Conservation (phyloP, 2,329 filamentous ascomycete species). For the Bipolaris gigantea region DNA sequence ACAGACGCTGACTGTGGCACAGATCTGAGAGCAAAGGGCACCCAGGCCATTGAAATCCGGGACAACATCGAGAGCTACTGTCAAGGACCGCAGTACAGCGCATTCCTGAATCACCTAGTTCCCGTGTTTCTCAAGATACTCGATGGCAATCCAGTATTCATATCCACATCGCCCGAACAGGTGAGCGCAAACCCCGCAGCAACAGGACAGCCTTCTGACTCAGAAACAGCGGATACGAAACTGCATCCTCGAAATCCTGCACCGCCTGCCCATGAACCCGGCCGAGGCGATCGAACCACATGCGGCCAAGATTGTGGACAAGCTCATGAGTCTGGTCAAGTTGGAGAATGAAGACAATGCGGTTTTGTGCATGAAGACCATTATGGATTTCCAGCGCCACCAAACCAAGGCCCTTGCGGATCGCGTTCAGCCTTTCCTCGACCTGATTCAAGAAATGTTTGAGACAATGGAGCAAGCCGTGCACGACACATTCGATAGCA, state of each 20-base stretch:
- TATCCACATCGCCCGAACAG: slow-evolving; percentile 88
- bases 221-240: slow-evolving; percentile 76
- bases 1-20: slow-evolving; percentile 22
- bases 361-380: slow-evolving; percentile 95
- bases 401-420: slow-evolving; percentile 79
- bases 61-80: slow-evolving; percentile 92
- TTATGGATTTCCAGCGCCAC: slow-evolving; percentile 94
- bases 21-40: slow-evolving; percentile 83
- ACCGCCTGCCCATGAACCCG: slow-evolving; percentile 76
- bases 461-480: slow-evolving; percentile 93
- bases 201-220: slow-evolving; percentile 14
- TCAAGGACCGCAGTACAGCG: slow-evolving; percentile 71
- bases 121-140: slow-evolving; percentile 87
- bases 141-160: slow-evolving; percentile 83
- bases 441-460: slow-evolving; percentile 93
- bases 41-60: slow-evolving; percentile 81
- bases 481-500: slow-evolving; percentile 89
- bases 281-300: slow-evolving; percentile 84
- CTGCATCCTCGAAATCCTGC: slow-evolving; percentile 90
- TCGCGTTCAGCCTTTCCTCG: slow-evolving; percentile 86
- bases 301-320: slow-evolving; percentile 83
- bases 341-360: slow-evolving; percentile 98
- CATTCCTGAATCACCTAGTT: slow-evolving; percentile 84
- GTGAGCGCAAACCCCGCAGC: slow-evolving; percentile 52
- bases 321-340: slow-evolving; percentile 84